These are phyloP conservation scores for Botrytis aclada DNA, from an alignment of 2,329 filamentous ascomycete species.

Conservation along the genomic window DNA sequence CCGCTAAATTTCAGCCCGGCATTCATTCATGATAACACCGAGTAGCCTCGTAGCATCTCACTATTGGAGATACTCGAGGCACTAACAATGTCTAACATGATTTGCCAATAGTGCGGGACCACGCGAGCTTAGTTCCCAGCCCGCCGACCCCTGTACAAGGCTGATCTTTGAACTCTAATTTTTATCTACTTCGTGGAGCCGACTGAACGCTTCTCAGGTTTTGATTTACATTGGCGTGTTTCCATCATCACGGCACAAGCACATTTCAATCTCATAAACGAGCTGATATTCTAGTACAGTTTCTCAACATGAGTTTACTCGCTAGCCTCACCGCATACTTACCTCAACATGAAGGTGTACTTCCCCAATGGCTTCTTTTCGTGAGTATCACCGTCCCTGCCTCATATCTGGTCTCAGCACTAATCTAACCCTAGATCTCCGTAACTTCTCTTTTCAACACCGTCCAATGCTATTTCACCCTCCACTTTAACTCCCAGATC, in stretches of 20 bases:
- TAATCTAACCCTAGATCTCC: slow-evolving; percentile 59
- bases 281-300: neutral
- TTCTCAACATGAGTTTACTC: slow-evolving; percentile 23
- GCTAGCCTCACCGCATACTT: slow-evolving; percentile 30
- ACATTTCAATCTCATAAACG: neutral
- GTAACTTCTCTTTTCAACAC: slow-evolving; percentile 80
- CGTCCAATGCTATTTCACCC: slow-evolving; percentile 76
- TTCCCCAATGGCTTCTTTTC: slow-evolving; percentile 65
- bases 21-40: neutral
- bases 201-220: neutral
- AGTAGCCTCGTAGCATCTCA: slow-evolving; percentile 2
- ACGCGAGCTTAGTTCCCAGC: neutral
- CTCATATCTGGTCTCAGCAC: neutral
- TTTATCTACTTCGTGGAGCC: neutral
- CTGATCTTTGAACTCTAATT: neutral
- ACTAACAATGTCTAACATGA: neutral
- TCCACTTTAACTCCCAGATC: slow-evolving; percentile 79
- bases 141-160: neutral
- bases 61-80: neutral
- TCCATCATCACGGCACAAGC: neutral
- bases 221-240: neutral
- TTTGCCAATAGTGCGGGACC: neutral
- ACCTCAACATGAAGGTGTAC: slow-evolving; percentile 44
- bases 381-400: slow-evolving; percentile 41
- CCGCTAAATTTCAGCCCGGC: neutral